Evolutionary conservation across 139 green algal species (phyloP).

Genomic region (Protoeuglena noctilucae): DNA sequence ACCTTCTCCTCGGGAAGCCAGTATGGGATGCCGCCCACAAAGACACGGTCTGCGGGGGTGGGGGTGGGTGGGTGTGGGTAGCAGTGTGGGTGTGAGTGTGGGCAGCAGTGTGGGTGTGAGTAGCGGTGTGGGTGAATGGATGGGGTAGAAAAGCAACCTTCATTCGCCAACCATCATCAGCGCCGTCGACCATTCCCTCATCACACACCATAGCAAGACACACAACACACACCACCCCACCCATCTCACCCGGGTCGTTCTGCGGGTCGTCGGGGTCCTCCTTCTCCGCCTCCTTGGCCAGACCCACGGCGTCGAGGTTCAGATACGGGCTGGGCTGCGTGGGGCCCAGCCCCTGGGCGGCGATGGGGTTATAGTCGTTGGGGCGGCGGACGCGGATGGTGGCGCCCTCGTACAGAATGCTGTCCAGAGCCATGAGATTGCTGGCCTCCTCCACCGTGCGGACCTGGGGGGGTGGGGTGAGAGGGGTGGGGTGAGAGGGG

Average conservation of each 20-base stretch:
- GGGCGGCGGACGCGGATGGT: conserved; percentile 75
- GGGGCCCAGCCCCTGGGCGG: conserved; percentile 37
- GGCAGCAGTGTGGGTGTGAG: neutral
- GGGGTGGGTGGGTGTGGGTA: neutral
- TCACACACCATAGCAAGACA: no score
- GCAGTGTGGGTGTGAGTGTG: neutral
- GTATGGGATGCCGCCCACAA: conserved; percentile 92
- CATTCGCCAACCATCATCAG: no score
- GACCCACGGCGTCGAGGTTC: conserved; percentile 82
- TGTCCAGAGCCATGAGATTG: conserved; percentile 86
- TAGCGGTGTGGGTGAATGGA: conserved; percentile 4
- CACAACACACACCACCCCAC: no score
- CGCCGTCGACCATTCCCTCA: no score
- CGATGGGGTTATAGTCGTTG: conserved; percentile 92
- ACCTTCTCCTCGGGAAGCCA: conserved; percentile 88
- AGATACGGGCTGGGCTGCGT: conserved; percentile 66
- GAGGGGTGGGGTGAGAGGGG: neutral
- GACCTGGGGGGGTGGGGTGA: neutral
- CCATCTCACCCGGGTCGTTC: conserved; percentile 7
- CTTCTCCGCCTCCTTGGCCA: conserved; percentile 20
- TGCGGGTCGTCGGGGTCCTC: conserved; percentile 3
- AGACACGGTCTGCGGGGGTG: conserved; percentile 50
- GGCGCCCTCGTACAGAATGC: conserved; percentile 92
- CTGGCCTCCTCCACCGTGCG: conserved; percentile 69
- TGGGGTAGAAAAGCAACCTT: no score